phyloP scores from a whole-genome alignment of 2,329 filamentous ascomycete species.

The Teratosphaeria destructans region DNA sequence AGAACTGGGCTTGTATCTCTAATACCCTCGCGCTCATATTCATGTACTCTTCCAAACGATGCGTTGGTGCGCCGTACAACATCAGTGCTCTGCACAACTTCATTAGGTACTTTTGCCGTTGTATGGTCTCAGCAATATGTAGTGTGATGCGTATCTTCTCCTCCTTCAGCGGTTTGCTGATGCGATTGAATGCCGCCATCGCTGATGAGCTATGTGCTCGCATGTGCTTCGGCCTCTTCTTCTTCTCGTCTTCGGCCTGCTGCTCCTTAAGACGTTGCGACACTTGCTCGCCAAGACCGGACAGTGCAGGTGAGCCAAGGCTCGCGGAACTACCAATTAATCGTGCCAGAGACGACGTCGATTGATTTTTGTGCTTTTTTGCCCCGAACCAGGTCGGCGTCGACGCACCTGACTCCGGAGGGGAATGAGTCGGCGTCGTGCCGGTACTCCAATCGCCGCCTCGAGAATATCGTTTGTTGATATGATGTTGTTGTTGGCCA shows the following conservation, averaged over 20 bases:
- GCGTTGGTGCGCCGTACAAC: slow-evolving; percentile 82
- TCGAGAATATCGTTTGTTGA: slow-evolving; percentile 12
- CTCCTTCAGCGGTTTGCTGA: slow-evolving; percentile 29
- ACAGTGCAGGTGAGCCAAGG: slow-evolving; percentile 31
- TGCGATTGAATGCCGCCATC: slow-evolving; percentile 20
- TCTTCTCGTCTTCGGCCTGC: slow-evolving; percentile 23
- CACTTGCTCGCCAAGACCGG: slow-evolving; percentile 33
- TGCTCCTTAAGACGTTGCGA: slow-evolving; percentile 31
- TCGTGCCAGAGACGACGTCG: slow-evolving; percentile 32
- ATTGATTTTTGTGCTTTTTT: slow-evolving; percentile 24
- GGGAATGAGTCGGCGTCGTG: slow-evolving; percentile 29
- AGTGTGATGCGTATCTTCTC: slow-evolving; percentile 49
- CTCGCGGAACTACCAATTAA: slow-evolving; percentile 36
- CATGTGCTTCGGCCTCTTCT: slow-evolving; percentile 23
- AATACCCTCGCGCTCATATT: slow-evolving; percentile 80
- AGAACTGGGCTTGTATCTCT: slow-evolving; percentile 78
- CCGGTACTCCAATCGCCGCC: slow-evolving; percentile 18
- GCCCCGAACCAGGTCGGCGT: slow-evolving; percentile 34
- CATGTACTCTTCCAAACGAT: slow-evolving; percentile 86
- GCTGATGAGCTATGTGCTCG: slow-evolving; percentile 24
- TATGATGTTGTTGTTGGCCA: slow-evolving; percentile 27
- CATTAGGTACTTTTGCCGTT: slow-evolving; percentile 71
- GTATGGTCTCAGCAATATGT: slow-evolving; percentile 58
- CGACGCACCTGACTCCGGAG: slow-evolving; percentile 32
- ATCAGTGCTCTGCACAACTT: slow-evolving; percentile 80